Evolutionary conservation across 805 yeast genomes (phyloP).

Genomic region (Tetrapisispora fleetii): DNA sequence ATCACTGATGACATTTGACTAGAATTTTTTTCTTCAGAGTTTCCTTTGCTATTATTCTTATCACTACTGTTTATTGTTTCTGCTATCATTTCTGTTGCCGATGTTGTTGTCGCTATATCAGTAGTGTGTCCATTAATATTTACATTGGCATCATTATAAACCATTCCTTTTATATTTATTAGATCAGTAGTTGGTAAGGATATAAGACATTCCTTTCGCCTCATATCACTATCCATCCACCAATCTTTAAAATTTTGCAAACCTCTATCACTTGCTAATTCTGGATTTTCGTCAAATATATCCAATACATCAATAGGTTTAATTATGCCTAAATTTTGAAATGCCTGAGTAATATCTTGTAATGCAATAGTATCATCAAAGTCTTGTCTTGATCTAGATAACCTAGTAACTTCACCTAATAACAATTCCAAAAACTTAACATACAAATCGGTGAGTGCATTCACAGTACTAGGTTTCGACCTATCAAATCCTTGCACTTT

Average conservation of each 20-base stretch:
- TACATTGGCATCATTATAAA: neutral
- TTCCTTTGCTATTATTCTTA: neutral
- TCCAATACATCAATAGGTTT: slow-evolving; percentile 49
- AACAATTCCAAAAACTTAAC: slow-evolving; percentile 52
- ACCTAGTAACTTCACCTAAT: slow-evolving; percentile 38
- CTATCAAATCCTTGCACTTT: slow-evolving; percentile 79
- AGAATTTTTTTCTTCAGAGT: neutral
- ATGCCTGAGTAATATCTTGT: slow-evolving; percentile 64
- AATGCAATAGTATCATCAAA: slow-evolving; percentile 36
- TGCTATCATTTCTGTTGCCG: neutral
- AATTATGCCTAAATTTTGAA: slow-evolving; percentile 52
- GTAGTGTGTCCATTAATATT: too few relatives aligned
- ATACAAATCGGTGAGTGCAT: slow-evolving; percentile 68
- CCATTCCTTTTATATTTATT: slow-evolving; percentile 5
- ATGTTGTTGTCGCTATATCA: too few relatives aligned
- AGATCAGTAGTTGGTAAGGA: slow-evolving; percentile 28
- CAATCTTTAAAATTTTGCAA: slow-evolving; percentile 45
- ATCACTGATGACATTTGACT: slow-evolving; percentile 5
- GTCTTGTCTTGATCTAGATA: slow-evolving; percentile 40
- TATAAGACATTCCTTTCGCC: slow-evolving; percentile 34
- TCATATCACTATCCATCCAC: slow-evolving; percentile 38
- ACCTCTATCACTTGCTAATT: slow-evolving; percentile 37
- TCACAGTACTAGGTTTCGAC: slow-evolving; percentile 60
- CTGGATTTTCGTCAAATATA: slow-evolving; percentile 39
- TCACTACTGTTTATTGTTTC: neutral